These are phyloP conservation scores for Retiboletus flavoniger DNA, from an alignment of 1,284 basidiomycete species.

Conservation along the genomic window DNA sequence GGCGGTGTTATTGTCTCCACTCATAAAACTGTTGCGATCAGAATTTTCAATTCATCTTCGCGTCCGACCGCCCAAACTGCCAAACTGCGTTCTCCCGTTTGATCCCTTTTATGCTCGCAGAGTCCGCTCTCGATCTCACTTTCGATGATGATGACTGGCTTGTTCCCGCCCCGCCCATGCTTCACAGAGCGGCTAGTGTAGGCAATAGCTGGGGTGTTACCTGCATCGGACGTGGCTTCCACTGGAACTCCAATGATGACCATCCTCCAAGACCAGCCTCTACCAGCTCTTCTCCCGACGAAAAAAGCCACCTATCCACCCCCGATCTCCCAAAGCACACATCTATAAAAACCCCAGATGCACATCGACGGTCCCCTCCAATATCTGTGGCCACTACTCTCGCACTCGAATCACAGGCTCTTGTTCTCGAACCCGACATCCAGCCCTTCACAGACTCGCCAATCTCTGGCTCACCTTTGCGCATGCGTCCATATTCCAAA, in stretches of 20 bases:
- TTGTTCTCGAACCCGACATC: slow-evolving; percentile 5
- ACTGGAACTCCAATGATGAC: slow-evolving; percentile 55
- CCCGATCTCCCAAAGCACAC: slow-evolving; percentile 14
- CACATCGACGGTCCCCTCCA: slow-evolving; percentile 13
- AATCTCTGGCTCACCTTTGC: slow-evolving; percentile 22
- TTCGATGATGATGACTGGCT: slow-evolving; percentile 67
- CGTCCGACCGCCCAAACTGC: slow-evolving; percentile 3
- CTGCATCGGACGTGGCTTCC: slow-evolving; percentile 76
- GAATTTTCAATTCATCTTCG: neutral
- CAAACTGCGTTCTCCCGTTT: neutral
- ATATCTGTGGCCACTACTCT: slow-evolving; percentile 17
- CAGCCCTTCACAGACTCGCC: slow-evolving; percentile 25
- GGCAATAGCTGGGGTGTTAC: slow-evolving; percentile 80
- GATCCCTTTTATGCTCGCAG: slow-evolving; percentile 50
- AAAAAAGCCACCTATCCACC: slow-evolving; percentile 5
- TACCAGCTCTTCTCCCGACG: slow-evolving; percentile 6
- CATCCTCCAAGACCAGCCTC: slow-evolving; percentile 22
- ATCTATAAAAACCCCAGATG: slow-evolving; percentile 8
- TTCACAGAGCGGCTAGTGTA: slow-evolving; percentile 63
- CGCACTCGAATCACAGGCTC: neutral
- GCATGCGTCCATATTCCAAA: slow-evolving; percentile 38
- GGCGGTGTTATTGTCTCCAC: too few relatives aligned
- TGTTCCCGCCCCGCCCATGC: slow-evolving; percentile 44
- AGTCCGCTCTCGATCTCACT: slow-evolving; percentile 55
- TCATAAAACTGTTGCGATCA: too few relatives aligned